phyloP scores from a whole-genome alignment of 2,329 filamentous ascomycete genomes.

The Phyllosticta paracitricarpa region DNA sequence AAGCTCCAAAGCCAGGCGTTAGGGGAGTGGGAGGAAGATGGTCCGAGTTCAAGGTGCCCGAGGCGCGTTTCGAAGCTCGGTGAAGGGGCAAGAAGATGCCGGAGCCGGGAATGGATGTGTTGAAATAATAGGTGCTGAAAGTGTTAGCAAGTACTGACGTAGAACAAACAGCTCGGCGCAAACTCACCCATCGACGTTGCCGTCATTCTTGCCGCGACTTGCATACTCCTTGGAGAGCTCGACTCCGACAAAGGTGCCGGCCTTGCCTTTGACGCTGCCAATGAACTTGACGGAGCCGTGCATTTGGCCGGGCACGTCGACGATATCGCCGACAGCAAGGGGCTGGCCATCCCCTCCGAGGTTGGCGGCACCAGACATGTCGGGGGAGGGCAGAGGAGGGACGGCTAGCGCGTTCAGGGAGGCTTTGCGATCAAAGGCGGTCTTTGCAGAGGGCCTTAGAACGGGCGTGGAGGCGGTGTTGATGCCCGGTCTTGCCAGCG shows the following conservation, averaged over 20 bases:
- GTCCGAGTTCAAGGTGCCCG: slow-evolving; percentile 42
- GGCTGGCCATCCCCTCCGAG: slow-evolving; percentile 37
- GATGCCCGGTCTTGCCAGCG: slow-evolving; percentile 22
- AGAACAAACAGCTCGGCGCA: background rate
- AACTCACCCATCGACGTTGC: slow-evolving; percentile 84
- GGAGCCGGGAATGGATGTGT: slow-evolving; percentile 64
- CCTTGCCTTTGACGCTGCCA: slow-evolving; percentile 78
- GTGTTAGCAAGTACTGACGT: background rate
- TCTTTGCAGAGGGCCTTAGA: slow-evolving; percentile 29
- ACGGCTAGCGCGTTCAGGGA: slow-evolving; percentile 60
- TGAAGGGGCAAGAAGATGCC: slow-evolving; percentile 88
- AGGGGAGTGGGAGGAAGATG: slow-evolving; percentile 58
- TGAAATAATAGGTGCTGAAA: slow-evolving; percentile 60
- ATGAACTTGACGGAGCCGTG: slow-evolving; percentile 81
- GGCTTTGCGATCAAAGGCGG: slow-evolving; percentile 55
- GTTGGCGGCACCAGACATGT: slow-evolving; percentile 22
- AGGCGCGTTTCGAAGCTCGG: slow-evolving; percentile 63
- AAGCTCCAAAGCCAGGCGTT: slow-evolving; percentile 50
- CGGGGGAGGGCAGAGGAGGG: slow-evolving; percentile 15
- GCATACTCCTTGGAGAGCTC: slow-evolving; percentile 78
- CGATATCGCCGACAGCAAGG: slow-evolving; percentile 67
- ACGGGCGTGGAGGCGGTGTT: slow-evolving; percentile 34
- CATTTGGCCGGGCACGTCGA: slow-evolving; percentile 93
- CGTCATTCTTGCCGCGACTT: slow-evolving; percentile 81
- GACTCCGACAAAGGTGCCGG: slow-evolving; percentile 83